A percentile compares a stretch with the other conserved stretches of the same genome.
phyloP scores from a whole-genome alignment of 768 basidiomycete species.

The Phlebiopsis flavidoalba region DNA sequence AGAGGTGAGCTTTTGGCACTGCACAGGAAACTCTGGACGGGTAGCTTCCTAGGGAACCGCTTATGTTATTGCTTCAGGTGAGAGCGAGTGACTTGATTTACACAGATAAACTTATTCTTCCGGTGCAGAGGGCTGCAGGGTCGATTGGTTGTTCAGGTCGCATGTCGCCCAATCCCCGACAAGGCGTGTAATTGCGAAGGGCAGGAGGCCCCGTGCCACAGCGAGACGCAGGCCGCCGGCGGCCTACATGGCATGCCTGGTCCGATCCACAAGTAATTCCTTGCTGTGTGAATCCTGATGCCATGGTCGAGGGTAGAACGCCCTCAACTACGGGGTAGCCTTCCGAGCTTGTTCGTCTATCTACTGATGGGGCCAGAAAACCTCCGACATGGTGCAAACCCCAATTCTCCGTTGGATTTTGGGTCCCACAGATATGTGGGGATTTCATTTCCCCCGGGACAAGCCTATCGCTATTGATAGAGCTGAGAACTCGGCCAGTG shows the following conservation, averaged over 20 bases:
- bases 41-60: background rate
- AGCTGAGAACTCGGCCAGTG: background rate
- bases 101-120: background rate
- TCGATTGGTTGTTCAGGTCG: background rate
- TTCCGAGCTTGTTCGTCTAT: background rate
- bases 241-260: background rate
- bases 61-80: background rate
- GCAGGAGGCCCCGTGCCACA: no score
- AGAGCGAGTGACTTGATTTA: background rate
- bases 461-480: background rate
- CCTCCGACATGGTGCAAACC: background rate
- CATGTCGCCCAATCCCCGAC: background rate
- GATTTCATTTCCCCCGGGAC: background rate
- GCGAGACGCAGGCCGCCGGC: no score
- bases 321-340: background rate
- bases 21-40: background rate
- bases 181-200: background rate
- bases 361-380: background rate
- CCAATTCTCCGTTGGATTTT: background rate
- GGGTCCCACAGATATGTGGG: background rate
- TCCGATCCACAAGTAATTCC: background rate
- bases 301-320: background rate
- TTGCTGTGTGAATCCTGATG: background rate
- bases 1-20: background rate
- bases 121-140: background rate